Evolutionary conservation across 2,329 filamentous ascomycete species (phyloP).

Genomic region (Talaromyces sp.): DNA sequence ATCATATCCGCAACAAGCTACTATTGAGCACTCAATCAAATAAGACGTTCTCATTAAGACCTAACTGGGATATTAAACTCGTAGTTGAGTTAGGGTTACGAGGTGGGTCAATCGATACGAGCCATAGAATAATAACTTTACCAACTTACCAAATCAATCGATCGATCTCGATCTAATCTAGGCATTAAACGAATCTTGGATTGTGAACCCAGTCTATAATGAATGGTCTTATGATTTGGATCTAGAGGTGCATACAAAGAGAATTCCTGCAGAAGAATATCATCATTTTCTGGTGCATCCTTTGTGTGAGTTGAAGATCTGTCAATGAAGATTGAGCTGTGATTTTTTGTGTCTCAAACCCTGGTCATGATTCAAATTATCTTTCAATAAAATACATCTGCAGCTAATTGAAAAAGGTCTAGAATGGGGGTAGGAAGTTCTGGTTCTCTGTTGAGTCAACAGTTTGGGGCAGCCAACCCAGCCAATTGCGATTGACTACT

Average conservation of each 20-base stretch:
- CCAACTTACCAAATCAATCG: not conserved
- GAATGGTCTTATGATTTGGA: not conserved
- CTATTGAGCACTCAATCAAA: not conserved
- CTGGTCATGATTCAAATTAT: not conserved
- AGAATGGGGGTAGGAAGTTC: not conserved
- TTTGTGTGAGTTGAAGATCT: not conserved
- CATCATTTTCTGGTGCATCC: not conserved
- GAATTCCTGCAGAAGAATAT: not conserved
- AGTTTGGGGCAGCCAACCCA: not conserved
- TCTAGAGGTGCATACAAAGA: not conserved
- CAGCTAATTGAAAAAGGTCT: not conserved
- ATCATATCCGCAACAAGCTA: not conserved
- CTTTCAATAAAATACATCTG: not conserved
- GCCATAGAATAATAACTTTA: not conserved
- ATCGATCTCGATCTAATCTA: not conserved
- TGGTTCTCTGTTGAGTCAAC: not conserved
- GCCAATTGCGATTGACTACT: not conserved
- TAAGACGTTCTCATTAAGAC: not conserved
- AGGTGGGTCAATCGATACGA: not conserved
- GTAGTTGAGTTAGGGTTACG: not conserved
- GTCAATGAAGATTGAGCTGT: not conserved
- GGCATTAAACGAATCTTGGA: not conserved
- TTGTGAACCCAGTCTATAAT: not conserved
- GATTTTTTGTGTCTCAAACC: not conserved
- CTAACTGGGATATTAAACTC: not conserved